Evolutionary conservation across 2,329 filamentous ascomycete genomes (phyloP).

Genomic region (Blastomyces parvus): DNA sequence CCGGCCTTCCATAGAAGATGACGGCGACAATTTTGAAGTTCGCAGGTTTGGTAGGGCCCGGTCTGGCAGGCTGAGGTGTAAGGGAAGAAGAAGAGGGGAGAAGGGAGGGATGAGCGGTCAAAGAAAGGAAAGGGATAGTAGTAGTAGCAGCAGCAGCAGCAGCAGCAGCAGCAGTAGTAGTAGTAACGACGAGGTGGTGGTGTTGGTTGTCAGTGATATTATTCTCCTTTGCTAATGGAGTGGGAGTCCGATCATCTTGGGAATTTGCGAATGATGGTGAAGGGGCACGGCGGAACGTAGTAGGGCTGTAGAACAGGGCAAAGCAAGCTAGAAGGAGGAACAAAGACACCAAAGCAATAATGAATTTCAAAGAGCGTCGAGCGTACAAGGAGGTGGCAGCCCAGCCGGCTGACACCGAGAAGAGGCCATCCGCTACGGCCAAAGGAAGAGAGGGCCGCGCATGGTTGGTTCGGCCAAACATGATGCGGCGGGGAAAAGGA

Average conservation of each 20-base stretch:
- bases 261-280: neutral
- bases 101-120: neutral
- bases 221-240: neutral
- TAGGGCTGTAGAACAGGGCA: neutral
- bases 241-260: neutral
- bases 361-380: neutral
- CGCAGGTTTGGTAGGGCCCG: constrained; percentile 23
- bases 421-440: neutral
- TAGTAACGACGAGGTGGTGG: no score
- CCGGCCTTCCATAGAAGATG: constrained; percentile 30
- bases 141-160: no score
- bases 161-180: no score
- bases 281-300: neutral
- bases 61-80: neutral
- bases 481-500: neutral
- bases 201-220: neutral
- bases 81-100: neutral
- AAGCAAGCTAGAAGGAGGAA: neutral
- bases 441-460: no score
- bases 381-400: neutral
- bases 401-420: neutral
- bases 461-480: constrained; percentile 1
- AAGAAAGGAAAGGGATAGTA: no score
- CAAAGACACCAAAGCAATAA: neutral
- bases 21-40: constrained; percentile 31